These are phyloP conservation scores for Fusarium chuoi DNA, from an alignment of 2,329 filamentous ascomycete species.

Conservation along the genomic window DNA sequence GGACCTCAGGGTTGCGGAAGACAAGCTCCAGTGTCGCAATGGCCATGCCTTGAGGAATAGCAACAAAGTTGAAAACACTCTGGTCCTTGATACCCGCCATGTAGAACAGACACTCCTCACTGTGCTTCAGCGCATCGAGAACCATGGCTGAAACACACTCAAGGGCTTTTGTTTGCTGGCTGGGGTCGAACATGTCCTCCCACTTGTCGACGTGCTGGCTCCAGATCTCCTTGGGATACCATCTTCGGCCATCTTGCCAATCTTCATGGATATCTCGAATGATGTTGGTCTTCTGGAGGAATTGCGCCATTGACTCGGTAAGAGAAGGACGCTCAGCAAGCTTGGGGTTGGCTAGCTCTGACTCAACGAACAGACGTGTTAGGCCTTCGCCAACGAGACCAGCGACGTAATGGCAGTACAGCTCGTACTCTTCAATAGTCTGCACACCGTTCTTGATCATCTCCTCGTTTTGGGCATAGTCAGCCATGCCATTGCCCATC, in stretches of 20 bases:
- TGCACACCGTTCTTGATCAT: slow-evolving; percentile 82
- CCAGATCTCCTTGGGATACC: slow-evolving; percentile 98
- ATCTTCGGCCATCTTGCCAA: slow-evolving; percentile 84
- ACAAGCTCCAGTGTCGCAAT: slow-evolving; percentile 93
- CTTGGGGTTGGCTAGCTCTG: slow-evolving; percentile 85
- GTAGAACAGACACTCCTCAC: slow-evolving; percentile 96
- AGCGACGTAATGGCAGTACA: slow-evolving; percentile 99
- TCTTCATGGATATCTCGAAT: slow-evolving; percentile 96
- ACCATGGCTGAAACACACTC: slow-evolving; percentile 95
- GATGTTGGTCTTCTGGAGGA: slow-evolving; percentile 98
- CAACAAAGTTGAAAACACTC: slow-evolving; percentile 98
- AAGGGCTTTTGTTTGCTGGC: slow-evolving; percentile 80
- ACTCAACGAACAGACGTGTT: slow-evolving; percentile 89
- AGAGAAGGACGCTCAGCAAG: slow-evolving; percentile 82
- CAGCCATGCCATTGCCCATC: slow-evolving; percentile 99
- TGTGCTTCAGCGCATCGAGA: slow-evolving; percentile 85
- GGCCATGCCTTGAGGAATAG: slow-evolving; percentile 96
- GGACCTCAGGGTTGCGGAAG: slow-evolving; percentile 90
- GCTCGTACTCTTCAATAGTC: slow-evolving; percentile 88
- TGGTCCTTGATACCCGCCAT: slow-evolving; percentile 95
- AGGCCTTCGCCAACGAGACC: slow-evolving; percentile 95
- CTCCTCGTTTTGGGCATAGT: slow-evolving; percentile 88
- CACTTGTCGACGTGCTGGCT: slow-evolving; percentile 92
- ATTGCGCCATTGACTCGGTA: slow-evolving; percentile 95
- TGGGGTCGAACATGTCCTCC: slow-evolving; percentile 87